Evolutionary conservation across 108 stramenopile genomes (phyloP).

Genomic region (Nitzschia putrida): DNA sequence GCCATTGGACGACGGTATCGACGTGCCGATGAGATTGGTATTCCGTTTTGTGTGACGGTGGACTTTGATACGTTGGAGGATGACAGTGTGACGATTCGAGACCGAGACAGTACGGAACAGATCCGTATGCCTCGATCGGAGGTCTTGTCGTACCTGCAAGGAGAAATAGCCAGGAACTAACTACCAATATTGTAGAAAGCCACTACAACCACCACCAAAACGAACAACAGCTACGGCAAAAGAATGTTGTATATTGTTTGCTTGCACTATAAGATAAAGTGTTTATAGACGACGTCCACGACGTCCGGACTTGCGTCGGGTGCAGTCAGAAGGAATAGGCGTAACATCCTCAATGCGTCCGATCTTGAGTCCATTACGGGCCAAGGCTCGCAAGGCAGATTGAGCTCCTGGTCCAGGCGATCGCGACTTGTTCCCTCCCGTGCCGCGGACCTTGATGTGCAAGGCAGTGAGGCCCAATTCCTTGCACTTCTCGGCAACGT

Average conservation of each 20-base stretch:
- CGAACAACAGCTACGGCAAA: no score
- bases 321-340: conserved; percentile 98
- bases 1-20: conserved; percentile 94
- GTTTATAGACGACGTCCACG: conserved; percentile 99
- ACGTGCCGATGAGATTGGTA: conserved; percentile 92
- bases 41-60: conserved; percentile 96
- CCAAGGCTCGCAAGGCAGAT: conserved; percentile 96
- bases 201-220: no score
- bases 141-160: conserved; percentile 59
- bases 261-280: background rate
- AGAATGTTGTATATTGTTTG: conserved; percentile 3
- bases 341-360: conserved; percentile 99
- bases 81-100: conserved; percentile 92
- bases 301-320: conserved; percentile 97
- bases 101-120: conserved; percentile 95
- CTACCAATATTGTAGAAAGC: no score
- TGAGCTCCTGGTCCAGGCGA: conserved; percentile 99
- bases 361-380: conserved; percentile 98
- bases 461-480: conserved; percentile 98
- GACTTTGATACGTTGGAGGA: conserved; percentile 95
- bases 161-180: no score
- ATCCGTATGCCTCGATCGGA: conserved; percentile 88
- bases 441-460: conserved; percentile 99
- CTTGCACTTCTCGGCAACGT: conserved; percentile 94
- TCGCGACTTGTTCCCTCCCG: conserved; percentile 96